Conservation (phyloP, 768 basidiomycete genomes). For the Tylopilus intermedius region DNA sequence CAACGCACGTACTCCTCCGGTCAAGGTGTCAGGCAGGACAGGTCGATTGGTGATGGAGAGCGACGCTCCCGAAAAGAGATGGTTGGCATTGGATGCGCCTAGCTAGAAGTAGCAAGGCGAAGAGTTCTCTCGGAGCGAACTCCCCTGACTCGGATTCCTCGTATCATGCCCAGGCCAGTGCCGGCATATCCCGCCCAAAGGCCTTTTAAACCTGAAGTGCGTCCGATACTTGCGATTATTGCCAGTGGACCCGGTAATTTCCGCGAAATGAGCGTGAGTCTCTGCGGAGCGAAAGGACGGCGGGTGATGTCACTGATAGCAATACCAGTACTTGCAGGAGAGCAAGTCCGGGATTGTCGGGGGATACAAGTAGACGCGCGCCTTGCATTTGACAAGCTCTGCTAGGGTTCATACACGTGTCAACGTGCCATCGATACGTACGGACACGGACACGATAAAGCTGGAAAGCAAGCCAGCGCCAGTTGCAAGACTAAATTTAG, state of each 20-base stretch:
- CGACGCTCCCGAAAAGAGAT: background rate
- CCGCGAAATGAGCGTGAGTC: slow-evolving; percentile 7
- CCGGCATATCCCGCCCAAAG: slow-evolving; percentile 72
- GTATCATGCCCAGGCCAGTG: slow-evolving; percentile 53
- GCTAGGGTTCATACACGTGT: slow-evolving; percentile 61
- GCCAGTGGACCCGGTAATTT: slow-evolving; percentile 47
- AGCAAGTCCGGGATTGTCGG: slow-evolving; percentile 3
- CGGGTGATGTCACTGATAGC: background rate
- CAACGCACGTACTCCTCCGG: slow-evolving; percentile 55
- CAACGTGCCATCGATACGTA: slow-evolving; percentile 3
- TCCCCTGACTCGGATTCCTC: slow-evolving; percentile 69
- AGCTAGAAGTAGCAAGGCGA: slow-evolving; percentile 57
- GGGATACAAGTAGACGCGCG: slow-evolving; percentile 50
- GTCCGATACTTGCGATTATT: slow-evolving; percentile 44
- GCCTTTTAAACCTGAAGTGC: slow-evolving; percentile 51
- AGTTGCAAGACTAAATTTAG: slow-evolving; percentile 69
- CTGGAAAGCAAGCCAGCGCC: slow-evolving; percentile 77
- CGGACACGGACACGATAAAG: slow-evolving; percentile 65
- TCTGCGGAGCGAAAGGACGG: slow-evolving; percentile 5
- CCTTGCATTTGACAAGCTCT: slow-evolving; percentile 58
- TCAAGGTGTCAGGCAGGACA: background rate
- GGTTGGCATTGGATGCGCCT: slow-evolving; percentile 30
- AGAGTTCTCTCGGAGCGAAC: slow-evolving; percentile 81
- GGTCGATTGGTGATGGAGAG: background rate
- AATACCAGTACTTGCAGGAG: background rate